Percentiles rank a stretch among this genome's conserved stretches.
phyloP scores from a whole-genome alignment of 805 yeast genomes.

The Scheffersomyces coipomensis region DNA sequence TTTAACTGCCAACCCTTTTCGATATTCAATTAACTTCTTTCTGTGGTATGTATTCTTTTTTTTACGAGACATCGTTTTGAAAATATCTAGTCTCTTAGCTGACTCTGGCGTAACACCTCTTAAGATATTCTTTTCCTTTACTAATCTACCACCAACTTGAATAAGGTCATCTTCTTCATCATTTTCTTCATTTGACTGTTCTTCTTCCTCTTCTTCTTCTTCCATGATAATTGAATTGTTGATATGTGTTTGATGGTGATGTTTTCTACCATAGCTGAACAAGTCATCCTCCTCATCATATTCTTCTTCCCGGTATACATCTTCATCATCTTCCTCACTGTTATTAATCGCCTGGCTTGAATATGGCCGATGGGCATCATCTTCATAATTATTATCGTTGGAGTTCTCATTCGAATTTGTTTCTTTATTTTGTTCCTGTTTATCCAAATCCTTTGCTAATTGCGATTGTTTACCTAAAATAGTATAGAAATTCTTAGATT shows the following conservation, averaged over 20 bases:
- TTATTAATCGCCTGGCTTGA: background rate
- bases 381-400: background rate
- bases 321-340: conserved; percentile 2
- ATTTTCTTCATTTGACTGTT: background rate
- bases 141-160: conserved; percentile 22
- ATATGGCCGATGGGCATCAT: conserved; percentile 8
- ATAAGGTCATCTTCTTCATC: conserved; percentile 9
- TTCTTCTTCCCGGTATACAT: background rate
- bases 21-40: conserved; percentile 11
- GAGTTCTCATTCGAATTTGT: too few relatives aligned
- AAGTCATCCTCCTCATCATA: background rate
- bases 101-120: conserved; percentile 41
- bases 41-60: conserved; percentile 3
- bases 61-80: conserved; percentile 7
- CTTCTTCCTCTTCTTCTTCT: conserved; percentile 1
- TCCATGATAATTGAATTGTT: background rate
- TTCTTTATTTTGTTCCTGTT: background rate
- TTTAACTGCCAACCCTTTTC: conserved; percentile 38
- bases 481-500: conserved; percentile 34
- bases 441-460: conserved; percentile 4
- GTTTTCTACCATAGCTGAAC: too few relatives aligned
- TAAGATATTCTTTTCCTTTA: conserved; percentile 28
- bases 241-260: background rate
- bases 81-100: conserved; percentile 29
- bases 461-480: conserved; percentile 27